Evolutionary conservation across 768 basidiomycete species (phyloP), one percentile per base, ranked within the genome.

Genomic region (Leccinum longicurvipes): DNA sequence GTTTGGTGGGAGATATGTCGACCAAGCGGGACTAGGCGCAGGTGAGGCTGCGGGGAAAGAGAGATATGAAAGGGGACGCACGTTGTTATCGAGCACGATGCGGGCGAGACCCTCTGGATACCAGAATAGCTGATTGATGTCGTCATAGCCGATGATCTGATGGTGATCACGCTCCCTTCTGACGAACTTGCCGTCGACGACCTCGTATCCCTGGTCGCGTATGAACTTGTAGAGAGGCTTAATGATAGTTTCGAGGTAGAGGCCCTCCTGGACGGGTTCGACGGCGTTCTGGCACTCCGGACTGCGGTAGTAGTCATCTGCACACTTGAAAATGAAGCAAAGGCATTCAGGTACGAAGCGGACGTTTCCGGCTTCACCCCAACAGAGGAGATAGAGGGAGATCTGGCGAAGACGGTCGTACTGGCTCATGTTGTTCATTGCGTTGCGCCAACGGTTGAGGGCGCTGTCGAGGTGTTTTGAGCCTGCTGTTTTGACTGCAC

Each of bases 321-420:
- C 97, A 67, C 97, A 99, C 75, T 99, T 99, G 87, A 98, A 98
- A 68, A 99, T 96, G 82, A 98, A 99, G 79, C 96, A 98, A 47
- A 99, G 76, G 64, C 90, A 92, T 69, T 99, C 97, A 11, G 97
- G 95, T 21, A 93, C 88, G 74, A 98, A 98, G 58, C 97, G 88
- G 49, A 99, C 91, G 67, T 98, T 97, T 51, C 93, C 95, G 0
- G 87, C 97, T 74, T 99, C 97, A 53, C 95, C 97, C 97, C 97
- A 99, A 70, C 94, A 97, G 45, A 99, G 82, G 50, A 99, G 82
- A 71, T 87, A 99, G 41, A 99, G 85, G 3, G 97, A 95, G 59
- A 99, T 84, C 72, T 99, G 97, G 14, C 97, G 88, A 41, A 98
- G 82, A 67, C 95, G 87, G 70, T 99, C 97, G 74, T 99, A 99